Evolutionary conservation across 148 eudicot species (phyloP).

Genomic region (Polygonum maritimum): DNA sequence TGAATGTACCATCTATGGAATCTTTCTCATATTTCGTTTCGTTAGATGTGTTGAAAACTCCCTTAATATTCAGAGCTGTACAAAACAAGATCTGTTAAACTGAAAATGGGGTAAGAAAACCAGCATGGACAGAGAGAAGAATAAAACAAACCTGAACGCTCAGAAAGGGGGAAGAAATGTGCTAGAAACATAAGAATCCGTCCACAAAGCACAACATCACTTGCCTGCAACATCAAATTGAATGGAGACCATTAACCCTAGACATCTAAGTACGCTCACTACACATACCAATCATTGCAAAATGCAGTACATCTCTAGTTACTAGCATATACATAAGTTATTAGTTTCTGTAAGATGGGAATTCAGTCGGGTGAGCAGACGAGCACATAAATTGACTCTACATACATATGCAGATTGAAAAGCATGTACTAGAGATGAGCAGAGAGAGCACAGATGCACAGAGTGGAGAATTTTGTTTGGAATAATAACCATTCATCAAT

Average conservation of each 20-base stretch:
- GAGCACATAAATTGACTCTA: not conserved
- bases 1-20: constrained; percentile 58
- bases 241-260: constrained; percentile 1
- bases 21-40: constrained; percentile 92
- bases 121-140: not conserved
- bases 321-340: no score
- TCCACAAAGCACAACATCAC: constrained; percentile 97
- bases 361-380: not conserved
- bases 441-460: not conserved
- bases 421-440: not conserved
- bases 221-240: constrained; percentile 54
- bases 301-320: not conserved
- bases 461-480: not conserved
- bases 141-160: constrained; percentile 73
- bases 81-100: constrained; percentile 10
- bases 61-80: constrained; percentile 98
- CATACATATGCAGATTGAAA: not conserved
- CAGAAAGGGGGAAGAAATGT: constrained; percentile 95
- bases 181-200: constrained; percentile 98
- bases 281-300: not conserved
- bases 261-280: not conserved
- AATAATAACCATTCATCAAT: not conserved
- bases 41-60: constrained; percentile 95
- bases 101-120: not conserved
- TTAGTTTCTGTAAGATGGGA: not conserved